phyloP scores from a whole-genome alignment of 768 basidiomycete genomes.

The Lactifluus piperatus region DNA sequence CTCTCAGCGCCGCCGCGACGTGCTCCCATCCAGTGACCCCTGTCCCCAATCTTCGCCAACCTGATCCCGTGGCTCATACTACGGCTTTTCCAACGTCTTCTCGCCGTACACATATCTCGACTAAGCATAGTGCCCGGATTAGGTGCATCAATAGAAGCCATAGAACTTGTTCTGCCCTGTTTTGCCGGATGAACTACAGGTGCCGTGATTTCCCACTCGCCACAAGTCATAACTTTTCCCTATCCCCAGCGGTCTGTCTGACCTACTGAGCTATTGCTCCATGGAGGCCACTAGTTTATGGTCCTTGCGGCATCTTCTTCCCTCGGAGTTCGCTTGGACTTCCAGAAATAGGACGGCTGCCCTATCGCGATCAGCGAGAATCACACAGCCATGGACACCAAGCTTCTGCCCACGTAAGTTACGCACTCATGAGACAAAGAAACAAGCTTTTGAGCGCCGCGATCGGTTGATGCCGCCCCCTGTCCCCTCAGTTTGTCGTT shows the following conservation, averaged over 20 bases:
- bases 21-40: background rate
- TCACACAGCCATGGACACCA: background rate
- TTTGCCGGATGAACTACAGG: background rate
- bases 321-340: background rate
- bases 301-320: background rate
- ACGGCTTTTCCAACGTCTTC: background rate
- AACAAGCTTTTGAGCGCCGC: background rate
- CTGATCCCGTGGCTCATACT: background rate
- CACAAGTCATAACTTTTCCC: background rate
- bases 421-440: background rate
- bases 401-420: background rate
- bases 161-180: background rate
- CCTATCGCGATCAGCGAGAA: background rate
- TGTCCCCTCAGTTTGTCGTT: background rate
- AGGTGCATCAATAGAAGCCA: background rate
- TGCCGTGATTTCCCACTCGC: background rate
- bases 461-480: background rate
- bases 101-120: background rate
- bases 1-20: background rate
- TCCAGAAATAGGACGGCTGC: background rate
- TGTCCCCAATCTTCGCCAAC: background rate
- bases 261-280: background rate
- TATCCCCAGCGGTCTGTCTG: background rate
- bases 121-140: background rate
- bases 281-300: background rate